These are phyloP conservation scores for Cutaneotrichosporon sp. DNA, from an alignment of 1,284 basidiomycete species.

Conservation along the genomic window DNA sequence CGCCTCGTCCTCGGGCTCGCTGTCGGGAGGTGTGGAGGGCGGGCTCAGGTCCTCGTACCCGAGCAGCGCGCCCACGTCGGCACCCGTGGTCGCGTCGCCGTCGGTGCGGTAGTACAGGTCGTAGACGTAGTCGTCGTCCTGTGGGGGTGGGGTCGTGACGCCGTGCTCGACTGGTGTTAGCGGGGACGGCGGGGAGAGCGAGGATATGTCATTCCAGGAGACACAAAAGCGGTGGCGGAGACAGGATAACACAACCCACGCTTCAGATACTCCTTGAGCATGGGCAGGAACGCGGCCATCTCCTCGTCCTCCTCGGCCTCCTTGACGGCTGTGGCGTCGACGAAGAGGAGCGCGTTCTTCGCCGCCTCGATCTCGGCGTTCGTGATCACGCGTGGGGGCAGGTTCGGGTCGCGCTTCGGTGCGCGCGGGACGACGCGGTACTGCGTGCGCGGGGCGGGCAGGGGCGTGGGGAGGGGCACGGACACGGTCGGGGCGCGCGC, in stretches of 20 bases:
- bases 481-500: background rate
- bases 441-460: conserved; percentile 20
- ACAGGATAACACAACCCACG: no score
- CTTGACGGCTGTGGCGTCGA: conserved; percentile 50
- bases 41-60: conserved; percentile 47
- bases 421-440: conserved; percentile 43
- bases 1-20: conserved; percentile 53
- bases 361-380: conserved; percentile 36
- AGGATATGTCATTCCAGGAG: no score
- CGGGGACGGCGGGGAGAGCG: no score
- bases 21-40: conserved; percentile 39
- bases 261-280: conserved; percentile 52
- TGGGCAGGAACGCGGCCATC: conserved; percentile 52
- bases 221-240: no score
- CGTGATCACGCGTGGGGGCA: conserved; percentile 43
- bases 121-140: conserved; percentile 52
- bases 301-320: conserved; percentile 35
- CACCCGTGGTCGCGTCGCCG: conserved; percentile 15
- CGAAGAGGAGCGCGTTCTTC: conserved; percentile 33
- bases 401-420: conserved; percentile 20
- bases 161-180: conserved; percentile 26
- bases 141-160: background rate
- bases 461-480: background rate
- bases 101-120: conserved; percentile 54
- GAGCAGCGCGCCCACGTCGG: conserved; percentile 27